These are phyloP conservation scores for Kodamaea fukazawae DNA, from an alignment of 805 yeast species.

Conservation along the genomic window DNA sequence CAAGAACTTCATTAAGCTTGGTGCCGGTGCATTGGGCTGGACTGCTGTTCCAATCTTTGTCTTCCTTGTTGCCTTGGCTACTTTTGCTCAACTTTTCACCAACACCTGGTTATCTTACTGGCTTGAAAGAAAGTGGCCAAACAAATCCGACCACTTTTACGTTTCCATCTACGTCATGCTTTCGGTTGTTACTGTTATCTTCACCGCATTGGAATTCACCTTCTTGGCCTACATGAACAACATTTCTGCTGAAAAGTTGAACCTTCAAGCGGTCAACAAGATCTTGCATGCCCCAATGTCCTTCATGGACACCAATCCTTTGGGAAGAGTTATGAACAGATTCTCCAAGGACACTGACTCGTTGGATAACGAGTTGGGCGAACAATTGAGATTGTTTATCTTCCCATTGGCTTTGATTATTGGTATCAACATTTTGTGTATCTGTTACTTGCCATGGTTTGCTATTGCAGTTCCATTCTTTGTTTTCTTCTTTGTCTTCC, in stretches of 20 bases:
- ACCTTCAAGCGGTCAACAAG: constrained; percentile 36
- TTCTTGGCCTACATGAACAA: constrained; percentile 44
- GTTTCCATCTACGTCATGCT: constrained; percentile 35
- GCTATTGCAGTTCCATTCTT: constrained; percentile 55
- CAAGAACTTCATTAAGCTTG: constrained; percentile 35
- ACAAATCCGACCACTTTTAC: constrained; percentile 29
- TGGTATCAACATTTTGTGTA: constrained; percentile 44
- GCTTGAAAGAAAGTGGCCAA: constrained; percentile 33
- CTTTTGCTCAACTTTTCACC: constrained; percentile 42
- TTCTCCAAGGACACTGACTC: constrained; percentile 46
- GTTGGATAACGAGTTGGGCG: constrained; percentile 45
- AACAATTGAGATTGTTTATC: constrained; percentile 39
- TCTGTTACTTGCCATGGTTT: constrained; percentile 53
- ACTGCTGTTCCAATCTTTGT: constrained; percentile 34
- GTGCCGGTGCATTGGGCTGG: constrained; percentile 37
- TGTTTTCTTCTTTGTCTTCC: constrained; percentile 34
- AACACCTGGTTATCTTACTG: constrained; percentile 46
- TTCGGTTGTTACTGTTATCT: constrained; percentile 36
- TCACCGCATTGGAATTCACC: constrained; percentile 39
- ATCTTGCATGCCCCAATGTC: constrained; percentile 44
- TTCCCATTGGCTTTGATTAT: constrained; percentile 40
- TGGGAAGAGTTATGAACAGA: constrained; percentile 44
- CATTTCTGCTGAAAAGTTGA: constrained; percentile 33
- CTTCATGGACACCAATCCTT: constrained; percentile 42
- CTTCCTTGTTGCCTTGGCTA: constrained; percentile 31